Evolutionary conservation across 306 rosid species (phyloP), one percentile per base, ranked within the genome.

Genomic region (Corylus heterophylla): DNA sequence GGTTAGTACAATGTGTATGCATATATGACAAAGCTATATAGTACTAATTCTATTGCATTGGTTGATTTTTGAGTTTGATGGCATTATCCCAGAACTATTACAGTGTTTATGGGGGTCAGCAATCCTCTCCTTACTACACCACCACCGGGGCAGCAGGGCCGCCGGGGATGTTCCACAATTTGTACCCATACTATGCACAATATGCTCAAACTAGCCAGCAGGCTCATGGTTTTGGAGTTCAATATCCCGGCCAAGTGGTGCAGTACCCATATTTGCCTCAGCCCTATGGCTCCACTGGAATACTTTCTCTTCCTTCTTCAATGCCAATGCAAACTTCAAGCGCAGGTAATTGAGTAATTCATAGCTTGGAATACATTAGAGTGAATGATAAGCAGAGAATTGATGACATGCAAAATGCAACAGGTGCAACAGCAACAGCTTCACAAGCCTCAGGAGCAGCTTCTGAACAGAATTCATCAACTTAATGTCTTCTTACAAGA

Each of bases 41-140:
- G n/a, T 37, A 20, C 50, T 9, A 74, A 78, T 64, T 80, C 83
- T 44, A 20, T 45, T 49, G 25, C 76, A 68, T 76, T 75, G 75
- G 42, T 73, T 75, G 58, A 68, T 31, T 72, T 52, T 52, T 39
- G 39, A 44, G 71, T 59, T 48, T 67, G 51, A 11, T 67, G 29
- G 62, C 42, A 78, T 22, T 78, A 54, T 5, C 79, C 71, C 90
- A 94, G 98, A 89, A 74, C 71, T 92, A 92, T 77, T 91, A 91
- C 56, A 69, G 88, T 86, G 85, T 89, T n/a, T 94, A 92, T 87
- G 97, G 98, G 45, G 90, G 91, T 74, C 97, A 92, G 76, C 97
- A 91, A 25, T 83, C 85, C 77, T 82, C 95, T 67, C 97, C 97
- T 35, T 90, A 92, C 79, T 87, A 88, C 74, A 66, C 92, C 48